A percentile compares a stretch with the other conserved stretches of the same genome.
Conservation (phyloP, 352 stramenopile genomes). For the Pythium oligandrum region DNA sequence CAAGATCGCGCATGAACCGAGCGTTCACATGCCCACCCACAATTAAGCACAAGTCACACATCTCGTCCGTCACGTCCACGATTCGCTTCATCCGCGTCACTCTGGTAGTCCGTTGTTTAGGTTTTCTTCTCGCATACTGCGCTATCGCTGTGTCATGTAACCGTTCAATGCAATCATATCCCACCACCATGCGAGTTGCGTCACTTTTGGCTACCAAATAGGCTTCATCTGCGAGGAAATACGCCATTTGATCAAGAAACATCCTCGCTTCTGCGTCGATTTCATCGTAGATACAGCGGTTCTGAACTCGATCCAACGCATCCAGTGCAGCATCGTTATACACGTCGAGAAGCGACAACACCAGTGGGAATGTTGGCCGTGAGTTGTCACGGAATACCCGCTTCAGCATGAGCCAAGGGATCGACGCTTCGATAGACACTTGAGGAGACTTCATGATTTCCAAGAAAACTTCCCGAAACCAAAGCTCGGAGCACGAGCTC, state of each 20-base stretch:
- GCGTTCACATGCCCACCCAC: slow-evolving; percentile 49
- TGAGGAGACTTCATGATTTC: slow-evolving; percentile 61
- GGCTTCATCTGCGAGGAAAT: slow-evolving; percentile 51
- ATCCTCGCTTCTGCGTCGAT: slow-evolving; percentile 77
- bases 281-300: slow-evolving; percentile 78
- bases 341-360: slow-evolving; percentile 64
- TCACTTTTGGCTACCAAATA: slow-evolving; percentile 61
- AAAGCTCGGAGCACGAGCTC: slow-evolving; percentile 65
- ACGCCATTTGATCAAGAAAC: slow-evolving; percentile 77
- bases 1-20: slow-evolving; percentile 53
- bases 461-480: slow-evolving; percentile 81
- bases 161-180: slow-evolving; percentile 2
- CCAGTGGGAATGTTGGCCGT: background rate
- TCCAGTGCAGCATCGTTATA: slow-evolving; percentile 80
- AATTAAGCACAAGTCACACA: slow-evolving; percentile 50
- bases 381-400: slow-evolving; percentile 7
- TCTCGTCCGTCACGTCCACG: slow-evolving; percentile 44
- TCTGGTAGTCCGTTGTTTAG: too few species aligned
- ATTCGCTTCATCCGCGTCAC: too few species aligned
- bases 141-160: background rate
- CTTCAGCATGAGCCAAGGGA: slow-evolving; percentile 81
- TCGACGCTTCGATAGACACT: slow-evolving; percentile 75
- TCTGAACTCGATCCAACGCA: slow-evolving; percentile 46
- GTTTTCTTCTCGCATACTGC: too few species aligned
- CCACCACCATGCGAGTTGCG: slow-evolving; percentile 11